A percentile compares a stretch with the other conserved stretches of the same genome.
phyloP scores from a whole-genome alignment of 352 stramenopile species.

The Phytopythium chamaehyphon region DNA sequence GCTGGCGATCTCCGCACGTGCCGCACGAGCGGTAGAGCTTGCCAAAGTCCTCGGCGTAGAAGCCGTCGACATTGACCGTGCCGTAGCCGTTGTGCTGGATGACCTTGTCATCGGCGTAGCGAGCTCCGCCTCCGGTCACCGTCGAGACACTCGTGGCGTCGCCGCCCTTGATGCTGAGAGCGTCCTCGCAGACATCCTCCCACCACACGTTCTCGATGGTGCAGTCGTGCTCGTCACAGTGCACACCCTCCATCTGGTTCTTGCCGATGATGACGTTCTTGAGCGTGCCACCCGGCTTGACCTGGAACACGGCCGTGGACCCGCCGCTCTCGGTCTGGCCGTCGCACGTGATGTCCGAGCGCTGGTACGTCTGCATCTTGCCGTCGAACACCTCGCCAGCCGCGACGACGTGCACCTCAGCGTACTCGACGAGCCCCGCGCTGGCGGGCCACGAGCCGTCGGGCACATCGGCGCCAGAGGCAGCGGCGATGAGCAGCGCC shows the following conservation, averaged over 20 bases:
- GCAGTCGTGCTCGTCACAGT: constrained; percentile 34
- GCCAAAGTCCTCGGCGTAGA: constrained; percentile 40
- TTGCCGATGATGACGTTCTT: constrained; percentile 58
- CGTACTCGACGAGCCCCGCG: constrained; percentile 15
- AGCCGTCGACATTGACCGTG: constrained; percentile 35
- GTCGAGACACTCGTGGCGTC: constrained; percentile 19
- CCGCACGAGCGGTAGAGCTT: constrained; percentile 45
- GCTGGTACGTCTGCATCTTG: constrained; percentile 57
- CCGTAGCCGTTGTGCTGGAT: constrained; percentile 45
- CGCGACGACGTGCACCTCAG: constrained; percentile 24
- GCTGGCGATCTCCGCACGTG: constrained; percentile 26
- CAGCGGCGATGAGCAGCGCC: constrained; percentile 1
- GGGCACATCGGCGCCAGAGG: constrained; percentile 7
- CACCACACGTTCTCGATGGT: constrained; percentile 51
- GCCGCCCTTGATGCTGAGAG: constrained; percentile 34
- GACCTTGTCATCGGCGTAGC: constrained; percentile 45
- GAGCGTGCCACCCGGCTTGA: constrained; percentile 33
- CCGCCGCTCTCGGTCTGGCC: constrained; percentile 24
- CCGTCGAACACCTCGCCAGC: constrained; percentile 40
- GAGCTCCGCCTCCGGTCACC: constrained; percentile 32
- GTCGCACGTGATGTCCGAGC: constrained; percentile 32
- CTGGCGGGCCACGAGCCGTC: constrained; percentile 16
- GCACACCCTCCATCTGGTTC: constrained; percentile 35
- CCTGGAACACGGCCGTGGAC: constrained; percentile 30
- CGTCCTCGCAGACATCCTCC: constrained; percentile 48